These are phyloP conservation scores for Circinella minor DNA, from an alignment of 371 early-diverging fungal species.

Conservation along the genomic window DNA sequence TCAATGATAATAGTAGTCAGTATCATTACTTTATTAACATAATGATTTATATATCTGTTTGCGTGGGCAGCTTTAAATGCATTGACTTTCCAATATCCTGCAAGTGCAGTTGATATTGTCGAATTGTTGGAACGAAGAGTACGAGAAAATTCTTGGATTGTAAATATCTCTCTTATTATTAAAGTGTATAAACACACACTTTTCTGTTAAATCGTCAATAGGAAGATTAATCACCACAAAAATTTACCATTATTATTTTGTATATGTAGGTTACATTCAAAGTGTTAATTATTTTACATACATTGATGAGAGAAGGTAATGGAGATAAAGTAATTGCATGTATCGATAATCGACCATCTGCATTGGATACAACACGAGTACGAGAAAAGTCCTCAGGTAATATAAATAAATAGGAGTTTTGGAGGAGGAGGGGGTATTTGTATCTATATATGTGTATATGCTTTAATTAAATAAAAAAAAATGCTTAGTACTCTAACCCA, in stretches of 20 bases:
- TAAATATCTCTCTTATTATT: conserved; percentile 32
- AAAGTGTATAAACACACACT: too few species aligned
- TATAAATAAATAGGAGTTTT: neutral
- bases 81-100: conserved; percentile 46
- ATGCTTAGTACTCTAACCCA: neutral
- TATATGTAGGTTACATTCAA: conserved; percentile 81
- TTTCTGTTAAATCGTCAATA: neutral
- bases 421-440: neutral
- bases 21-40: neutral
- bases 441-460: too few species aligned
- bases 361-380: conserved; percentile 65
- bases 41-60: neutral
- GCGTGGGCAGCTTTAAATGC: conserved; percentile 43
- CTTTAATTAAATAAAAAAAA: too few species aligned
- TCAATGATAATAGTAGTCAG: neutral
- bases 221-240: neutral
- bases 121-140: conserved; percentile 63
- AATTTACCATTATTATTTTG: too few species aligned
- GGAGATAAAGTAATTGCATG: conserved; percentile 73
- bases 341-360: conserved; percentile 61
- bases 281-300: conserved; percentile 80
- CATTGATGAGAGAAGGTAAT: conserved; percentile 84
- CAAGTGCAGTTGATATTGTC: conserved; percentile 54
- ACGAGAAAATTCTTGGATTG: conserved; percentile 80
- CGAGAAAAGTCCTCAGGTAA: conserved; percentile 65